Evolutionary conservation across 768 basidiomycete species (phyloP), one percentile per base, ranked within the genome.

Genomic region (Naganishia kalamii): DNA sequence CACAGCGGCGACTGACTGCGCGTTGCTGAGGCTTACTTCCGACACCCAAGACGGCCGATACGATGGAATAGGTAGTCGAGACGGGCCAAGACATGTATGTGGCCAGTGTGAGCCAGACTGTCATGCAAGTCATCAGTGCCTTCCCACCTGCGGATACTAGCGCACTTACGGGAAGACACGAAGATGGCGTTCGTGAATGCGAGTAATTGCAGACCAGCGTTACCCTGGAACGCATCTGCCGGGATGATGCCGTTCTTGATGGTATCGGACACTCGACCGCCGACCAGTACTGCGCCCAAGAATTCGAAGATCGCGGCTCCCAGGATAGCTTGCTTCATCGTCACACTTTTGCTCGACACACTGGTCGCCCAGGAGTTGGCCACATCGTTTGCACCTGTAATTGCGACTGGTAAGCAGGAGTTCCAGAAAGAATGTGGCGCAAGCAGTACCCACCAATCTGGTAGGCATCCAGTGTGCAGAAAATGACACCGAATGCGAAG

Each of bases 1-100:
- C n/a, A 4, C 29, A 25, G 29, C 23, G 12, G n/a, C 4, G 10
- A 25, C n/a, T 48, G 23, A 12, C 23, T n/a, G 8, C 4, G 23
- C n/a, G 11, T 15, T 27, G 8, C 4, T 4, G n/a, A 12, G 8
- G 21, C 52, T 25, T 21, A 54, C 52, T 54, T 2, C 81, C 81
- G 47, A 80, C 79, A 68, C 81, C 81, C 10, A 78, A 77, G 11
- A 82, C 65, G n/a, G 80, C 77, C 7, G 79, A 77, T 57, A 81
- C 75, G 62, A 80, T 77, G 4, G 79, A 81, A 72, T 81, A 79
- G 52, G 80, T 81, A 17, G 81, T 80, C 13, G 80, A 81, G 48
- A 82, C 80, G 59, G 80, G 80, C 68, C 75, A 78, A 15, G 75
- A 71, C 54, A 72, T 65, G 32, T 70, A 70, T 6, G 80, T 81